Percentiles rank a stretch among this genome's conserved stretches.
Conservation (phyloP, 23 red algal species). For the Gracilaria caudata region DNA sequence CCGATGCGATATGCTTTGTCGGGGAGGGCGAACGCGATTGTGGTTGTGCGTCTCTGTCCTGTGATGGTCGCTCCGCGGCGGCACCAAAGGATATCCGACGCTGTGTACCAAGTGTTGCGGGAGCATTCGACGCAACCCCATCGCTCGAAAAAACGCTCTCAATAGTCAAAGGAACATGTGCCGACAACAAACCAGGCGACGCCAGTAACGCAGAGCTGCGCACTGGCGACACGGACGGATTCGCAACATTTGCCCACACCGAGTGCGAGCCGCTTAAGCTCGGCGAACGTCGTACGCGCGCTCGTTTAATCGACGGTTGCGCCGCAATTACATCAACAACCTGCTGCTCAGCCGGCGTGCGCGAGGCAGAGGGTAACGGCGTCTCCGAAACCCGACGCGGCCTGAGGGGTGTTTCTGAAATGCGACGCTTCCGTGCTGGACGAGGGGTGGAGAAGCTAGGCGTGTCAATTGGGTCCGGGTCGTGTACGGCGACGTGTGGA, state of each 20-base stretch:
- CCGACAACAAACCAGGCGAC: conserved; percentile 33
- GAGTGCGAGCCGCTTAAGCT: background rate
- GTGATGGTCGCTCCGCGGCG: background rate
- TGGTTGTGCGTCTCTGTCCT: background rate
- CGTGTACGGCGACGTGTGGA: conserved; percentile 1
- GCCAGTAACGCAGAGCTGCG: conserved; percentile 10
- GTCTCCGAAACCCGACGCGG: conserved; percentile 20
- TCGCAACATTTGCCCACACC: background rate
- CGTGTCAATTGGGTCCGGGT: conserved; percentile 4
- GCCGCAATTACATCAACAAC: background rate
- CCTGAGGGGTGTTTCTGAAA: background rate
- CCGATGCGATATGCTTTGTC: background rate
- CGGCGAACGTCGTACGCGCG: background rate
- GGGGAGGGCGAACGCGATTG: background rate
- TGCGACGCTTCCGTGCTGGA: conserved; percentile 6
- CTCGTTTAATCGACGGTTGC: background rate
- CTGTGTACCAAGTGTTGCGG: background rate
- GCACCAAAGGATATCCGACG: conserved; percentile 22
- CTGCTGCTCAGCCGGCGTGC: background rate
- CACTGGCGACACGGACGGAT: background rate
- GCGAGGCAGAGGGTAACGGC: background rate
- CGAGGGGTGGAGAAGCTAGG: conserved; percentile 23
- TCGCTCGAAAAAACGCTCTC: conserved; percentile 6
- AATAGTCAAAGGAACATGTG: background rate
- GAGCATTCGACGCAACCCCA: background rate